Base-by-base conservation (phyloP, 768 basidiomycete species). In the Kockovaella imperatae region DNA sequence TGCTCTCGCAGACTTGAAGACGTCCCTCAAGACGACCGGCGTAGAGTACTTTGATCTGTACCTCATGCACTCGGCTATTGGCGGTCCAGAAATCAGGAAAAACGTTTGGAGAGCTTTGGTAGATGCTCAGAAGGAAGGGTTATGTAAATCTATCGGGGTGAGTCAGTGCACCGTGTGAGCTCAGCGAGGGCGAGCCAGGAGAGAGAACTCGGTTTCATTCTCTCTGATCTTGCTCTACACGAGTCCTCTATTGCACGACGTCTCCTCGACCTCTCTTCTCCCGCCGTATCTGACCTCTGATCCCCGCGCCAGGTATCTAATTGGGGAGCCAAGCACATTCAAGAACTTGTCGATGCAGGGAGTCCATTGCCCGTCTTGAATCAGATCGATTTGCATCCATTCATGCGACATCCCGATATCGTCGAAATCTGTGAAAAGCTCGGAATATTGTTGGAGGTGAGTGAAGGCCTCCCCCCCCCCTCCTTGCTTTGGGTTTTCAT, bases 51-150 rank as follows among this genome's bases (percentile, higher is more conserved):
- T 84, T 51, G 83, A 85, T 59, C 71, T 85, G 7, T 86, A 83
- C 70, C 77, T 84, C 47, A 76, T 85, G 26, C 83, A 85, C 56
- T 78, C 78, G 14, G 82, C 84, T 5, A 74, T 81, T 38, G 82
- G 82, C 17, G 83, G 83, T 5, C 72, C 76, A 0, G 52, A 76
- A 39, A 76, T 76, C 23, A 74, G 83, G 17, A 73, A 73, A 26
- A 79, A 82, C 23, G 79, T 79, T 54, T 85, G 84, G 84, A 69
- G 74, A 44, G 84, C 81, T 0, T 76, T 80, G 34, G 77, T 79
- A 51, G 80, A 82, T 49, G 81, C 79, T 7, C 78, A 82, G 62
- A 77, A 79, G 53, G 75, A 76, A 46, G 82, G 83, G 0, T 65
- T 76, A 35, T 64, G 83, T 15, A 78, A 74, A 55, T 80, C 78